These are phyloP conservation scores for Myxozyma neotropica DNA, from an alignment of 805 yeast species.

Conservation along the genomic window DNA sequence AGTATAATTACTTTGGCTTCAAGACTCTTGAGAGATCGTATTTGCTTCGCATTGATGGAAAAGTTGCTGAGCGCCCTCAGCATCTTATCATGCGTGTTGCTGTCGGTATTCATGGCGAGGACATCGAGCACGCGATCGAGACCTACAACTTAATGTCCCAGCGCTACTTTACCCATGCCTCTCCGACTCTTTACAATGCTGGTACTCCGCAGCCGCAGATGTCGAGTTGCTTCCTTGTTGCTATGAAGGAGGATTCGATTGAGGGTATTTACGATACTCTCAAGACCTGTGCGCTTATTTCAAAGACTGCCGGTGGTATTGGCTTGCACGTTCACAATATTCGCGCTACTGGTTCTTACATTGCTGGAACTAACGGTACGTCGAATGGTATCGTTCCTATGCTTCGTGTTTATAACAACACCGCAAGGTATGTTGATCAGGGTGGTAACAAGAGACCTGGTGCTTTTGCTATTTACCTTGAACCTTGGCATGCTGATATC, in stretches of 20 bases:
- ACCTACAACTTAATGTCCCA: slow-evolving; percentile 87
- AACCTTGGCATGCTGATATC: slow-evolving; percentile 96
- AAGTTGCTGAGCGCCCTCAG: slow-evolving; percentile 89
- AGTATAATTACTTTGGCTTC: slow-evolving; percentile 82
- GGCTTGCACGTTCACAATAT: slow-evolving; percentile 89
- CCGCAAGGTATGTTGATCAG: slow-evolving; percentile 96
- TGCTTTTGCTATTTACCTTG: slow-evolving; percentile 90
- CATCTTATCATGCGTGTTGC: slow-evolving; percentile 89
- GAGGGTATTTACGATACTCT: slow-evolving; percentile 93
- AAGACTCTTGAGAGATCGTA: slow-evolving; percentile 91
- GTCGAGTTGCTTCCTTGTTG: slow-evolving; percentile 89
- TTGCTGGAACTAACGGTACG: slow-evolving; percentile 89
- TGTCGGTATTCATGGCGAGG: slow-evolving; percentile 79
- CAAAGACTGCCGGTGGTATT: slow-evolving; percentile 94
- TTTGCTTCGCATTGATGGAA: slow-evolving; percentile 63
- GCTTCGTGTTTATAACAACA: slow-evolving; percentile 91
- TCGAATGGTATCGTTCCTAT: slow-evolving; percentile 95
- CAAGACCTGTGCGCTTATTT: slow-evolving; percentile 83
- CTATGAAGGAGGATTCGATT: slow-evolving; percentile 91
- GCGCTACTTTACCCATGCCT: slow-evolving; percentile 88
- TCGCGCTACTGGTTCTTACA: slow-evolving; percentile 81
- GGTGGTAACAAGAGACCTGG: slow-evolving; percentile 99
- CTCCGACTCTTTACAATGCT: slow-evolving; percentile 92
- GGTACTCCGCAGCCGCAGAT: slow-evolving; percentile 84
- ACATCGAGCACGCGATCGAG: slow-evolving; percentile 67